Conservation (phyloP, 2,329 filamentous ascomycete species). For the Diaporthe caulivora region DNA sequence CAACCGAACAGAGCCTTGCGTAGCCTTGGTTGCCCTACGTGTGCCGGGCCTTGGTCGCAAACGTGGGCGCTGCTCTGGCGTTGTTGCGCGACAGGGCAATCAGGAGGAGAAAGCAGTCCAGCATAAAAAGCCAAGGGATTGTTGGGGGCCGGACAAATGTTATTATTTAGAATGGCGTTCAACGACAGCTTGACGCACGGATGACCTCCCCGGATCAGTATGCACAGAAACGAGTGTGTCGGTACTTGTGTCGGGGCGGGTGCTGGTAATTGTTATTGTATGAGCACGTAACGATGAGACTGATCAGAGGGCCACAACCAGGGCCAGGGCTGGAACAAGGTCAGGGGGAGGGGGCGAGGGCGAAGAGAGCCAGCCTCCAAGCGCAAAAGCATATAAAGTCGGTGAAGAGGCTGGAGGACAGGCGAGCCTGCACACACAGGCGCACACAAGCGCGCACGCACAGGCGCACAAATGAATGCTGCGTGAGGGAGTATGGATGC, state of each 20-base stretch:
- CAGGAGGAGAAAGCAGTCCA: background rate
- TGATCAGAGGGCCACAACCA: background rate
- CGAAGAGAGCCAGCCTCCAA: constrained; percentile 23
- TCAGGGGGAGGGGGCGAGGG: background rate
- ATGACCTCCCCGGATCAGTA: constrained; percentile 12
- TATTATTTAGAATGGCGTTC: constrained; percentile 11
- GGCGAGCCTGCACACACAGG: background rate
- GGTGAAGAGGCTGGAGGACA: background rate
- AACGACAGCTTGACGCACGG: constrained; percentile 2
- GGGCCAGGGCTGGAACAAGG: constrained; percentile 7
- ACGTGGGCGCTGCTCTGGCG: background rate
- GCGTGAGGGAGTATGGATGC: background rate
- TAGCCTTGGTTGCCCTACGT: background rate
- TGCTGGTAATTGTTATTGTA: background rate
- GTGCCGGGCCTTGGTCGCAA: constrained; percentile 8
- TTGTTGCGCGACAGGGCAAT: background rate
- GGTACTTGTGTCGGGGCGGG: background rate
- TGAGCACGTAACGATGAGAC: background rate
- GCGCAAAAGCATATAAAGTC: constrained; percentile 32
- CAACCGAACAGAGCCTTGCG: background rate
- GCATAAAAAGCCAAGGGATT: background rate
- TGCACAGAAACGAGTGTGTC: background rate
- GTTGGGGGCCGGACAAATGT: constrained; percentile 4
- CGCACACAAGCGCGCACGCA: background rate
- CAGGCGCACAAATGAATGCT: background rate